phyloP scores from a whole-genome alignment of 1,284 basidiomycete genomes.

The Thecaphora frezii region DNA sequence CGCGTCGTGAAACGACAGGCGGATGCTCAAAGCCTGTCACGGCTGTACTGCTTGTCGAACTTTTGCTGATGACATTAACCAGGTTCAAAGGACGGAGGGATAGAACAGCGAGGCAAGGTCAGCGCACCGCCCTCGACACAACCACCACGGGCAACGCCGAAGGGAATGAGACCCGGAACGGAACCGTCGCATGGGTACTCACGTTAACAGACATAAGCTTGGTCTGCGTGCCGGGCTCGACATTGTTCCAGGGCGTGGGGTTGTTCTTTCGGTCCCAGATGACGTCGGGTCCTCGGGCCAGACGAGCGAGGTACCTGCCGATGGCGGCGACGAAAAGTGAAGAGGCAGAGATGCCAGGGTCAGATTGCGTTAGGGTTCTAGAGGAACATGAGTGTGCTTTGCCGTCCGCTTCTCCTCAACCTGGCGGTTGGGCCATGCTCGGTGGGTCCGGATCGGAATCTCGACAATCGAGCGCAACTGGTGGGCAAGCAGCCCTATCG shows the following conservation, averaged over 20 bases:
- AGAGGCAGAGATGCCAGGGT: neutral
- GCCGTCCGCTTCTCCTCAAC: no score
- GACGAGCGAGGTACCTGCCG: conserved; percentile 44
- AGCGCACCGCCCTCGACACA: neutral
- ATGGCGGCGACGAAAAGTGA: neutral
- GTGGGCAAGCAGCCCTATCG: no score
- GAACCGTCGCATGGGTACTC: conserved; percentile 1
- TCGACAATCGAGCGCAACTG: no score
- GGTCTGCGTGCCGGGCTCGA: conserved; percentile 52
- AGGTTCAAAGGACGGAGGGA: neutral
- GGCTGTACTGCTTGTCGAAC: conserved; percentile 51
- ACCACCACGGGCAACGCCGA: neutral
- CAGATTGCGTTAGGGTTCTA: neutral
- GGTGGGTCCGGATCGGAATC: no score
- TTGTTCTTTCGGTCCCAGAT: conserved; percentile 58
- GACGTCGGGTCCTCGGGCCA: conserved; percentile 51
- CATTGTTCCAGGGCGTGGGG: conserved; percentile 55
- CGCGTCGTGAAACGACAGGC: no score
- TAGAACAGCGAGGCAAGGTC: neutral
- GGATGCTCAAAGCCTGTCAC: conserved; percentile 53
- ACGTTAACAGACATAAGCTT: conserved; percentile 51
- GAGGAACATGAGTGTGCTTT: no score
- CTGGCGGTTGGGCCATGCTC: no score
- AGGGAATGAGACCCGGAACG: no score
- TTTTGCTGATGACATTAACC: conserved; percentile 11